Conservation (phyloP, 169 alveolate species). For the Plasmodium ovale region DNA sequence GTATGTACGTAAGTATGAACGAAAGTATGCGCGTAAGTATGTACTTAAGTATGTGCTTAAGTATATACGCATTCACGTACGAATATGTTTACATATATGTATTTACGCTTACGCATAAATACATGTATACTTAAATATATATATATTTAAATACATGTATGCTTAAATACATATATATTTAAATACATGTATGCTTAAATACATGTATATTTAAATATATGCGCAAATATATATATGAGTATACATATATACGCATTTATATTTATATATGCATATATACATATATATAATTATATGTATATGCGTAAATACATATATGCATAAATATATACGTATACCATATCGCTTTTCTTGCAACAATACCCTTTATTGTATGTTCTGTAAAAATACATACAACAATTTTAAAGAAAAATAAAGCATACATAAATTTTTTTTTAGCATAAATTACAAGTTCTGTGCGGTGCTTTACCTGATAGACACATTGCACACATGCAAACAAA, state of each 20-base stretch:
- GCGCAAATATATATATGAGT: background rate
- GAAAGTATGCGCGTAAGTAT: background rate
- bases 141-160: background rate
- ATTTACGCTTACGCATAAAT: background rate
- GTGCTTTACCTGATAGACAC: conserved; percentile 1
- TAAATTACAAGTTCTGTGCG: background rate
- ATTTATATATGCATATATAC: background rate
- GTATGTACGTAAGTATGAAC: background rate
- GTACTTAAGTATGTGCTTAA: background rate
- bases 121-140: background rate
- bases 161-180: background rate
- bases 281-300: conserved; percentile 9
- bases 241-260: conserved; percentile 3
- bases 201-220: background rate
- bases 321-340: conserved; percentile 7
- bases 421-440: background rate
- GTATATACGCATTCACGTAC: conserved; percentile 5
- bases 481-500: conserved; percentile 4
- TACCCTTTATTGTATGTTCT: background rate
- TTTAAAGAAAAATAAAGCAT: background rate
- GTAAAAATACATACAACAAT: background rate
- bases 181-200: background rate
- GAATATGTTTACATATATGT: background rate
- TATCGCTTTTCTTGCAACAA: background rate
- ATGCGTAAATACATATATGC: conserved; percentile 1